Conservation (phyloP, 805 yeast genomes). For the Lipomyces yamadae region DNA sequence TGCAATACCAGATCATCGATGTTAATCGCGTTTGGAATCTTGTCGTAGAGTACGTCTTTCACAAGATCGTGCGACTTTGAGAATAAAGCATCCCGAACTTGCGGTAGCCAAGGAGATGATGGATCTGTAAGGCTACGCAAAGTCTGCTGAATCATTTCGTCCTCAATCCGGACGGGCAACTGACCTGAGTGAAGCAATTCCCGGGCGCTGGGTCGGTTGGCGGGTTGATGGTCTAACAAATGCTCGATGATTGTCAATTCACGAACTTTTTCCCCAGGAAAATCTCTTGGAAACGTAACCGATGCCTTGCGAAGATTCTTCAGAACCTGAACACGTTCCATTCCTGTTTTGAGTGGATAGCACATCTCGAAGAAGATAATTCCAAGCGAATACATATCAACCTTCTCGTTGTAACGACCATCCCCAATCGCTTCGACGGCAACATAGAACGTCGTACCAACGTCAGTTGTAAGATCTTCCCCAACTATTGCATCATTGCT, state of each 20-base stretch:
- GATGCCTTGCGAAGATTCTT: slow-evolving; percentile 62
- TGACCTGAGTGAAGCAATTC: slow-evolving; percentile 77
- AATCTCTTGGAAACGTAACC: slow-evolving; percentile 73
- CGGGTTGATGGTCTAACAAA: slow-evolving; percentile 79
- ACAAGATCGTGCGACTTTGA: slow-evolving; percentile 85
- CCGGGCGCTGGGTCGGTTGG: slow-evolving; percentile 76
- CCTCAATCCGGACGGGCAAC: slow-evolving; percentile 88
- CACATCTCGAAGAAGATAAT: slow-evolving; percentile 96
- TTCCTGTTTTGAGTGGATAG: slow-evolving; percentile 79
- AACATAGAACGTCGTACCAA: slow-evolving; percentile 92
- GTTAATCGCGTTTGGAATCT: slow-evolving; percentile 34
- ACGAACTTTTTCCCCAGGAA: slow-evolving; percentile 53
- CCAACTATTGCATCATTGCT: slow-evolving; percentile 8
- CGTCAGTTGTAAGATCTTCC: slow-evolving; percentile 78
- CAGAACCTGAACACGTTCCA: slow-evolving; percentile 87
- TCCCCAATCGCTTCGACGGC: slow-evolving; percentile 78
- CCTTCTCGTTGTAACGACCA: slow-evolving; percentile 85
- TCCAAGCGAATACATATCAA: slow-evolving; percentile 94
- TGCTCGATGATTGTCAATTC: slow-evolving; percentile 72
- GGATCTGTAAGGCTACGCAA: slow-evolving; percentile 84
- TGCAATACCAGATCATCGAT: slow-evolving; percentile 61
- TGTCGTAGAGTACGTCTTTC: slow-evolving; percentile 81
- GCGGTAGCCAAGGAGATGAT: slow-evolving; percentile 91
- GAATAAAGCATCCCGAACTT: slow-evolving; percentile 84
- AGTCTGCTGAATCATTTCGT: slow-evolving; percentile 86